Percentiles rank a stretch among this genome's conserved stretches.
Conservation (phyloP, 306 rosid genomes). For the Lathyrus oleraceus region DNA sequence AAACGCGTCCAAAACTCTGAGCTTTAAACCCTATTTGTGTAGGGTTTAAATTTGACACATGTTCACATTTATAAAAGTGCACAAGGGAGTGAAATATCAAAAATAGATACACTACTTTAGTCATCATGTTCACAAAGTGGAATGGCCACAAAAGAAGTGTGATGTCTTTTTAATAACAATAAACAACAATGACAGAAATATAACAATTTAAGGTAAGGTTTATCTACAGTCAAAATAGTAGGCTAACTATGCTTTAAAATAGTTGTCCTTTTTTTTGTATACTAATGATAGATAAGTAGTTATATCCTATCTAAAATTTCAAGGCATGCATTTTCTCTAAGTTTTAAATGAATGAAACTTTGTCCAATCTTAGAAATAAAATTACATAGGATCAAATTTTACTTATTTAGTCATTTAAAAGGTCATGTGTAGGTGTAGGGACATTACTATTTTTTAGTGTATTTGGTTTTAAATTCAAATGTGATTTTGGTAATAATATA, state of each 20-base stretch:
- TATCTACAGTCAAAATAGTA: constrained; percentile 32
- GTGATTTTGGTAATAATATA: background rate
- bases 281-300: background rate
- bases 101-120: constrained; percentile 20
- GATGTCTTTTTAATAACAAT: constrained; percentile 46
- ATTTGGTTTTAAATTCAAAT: background rate
- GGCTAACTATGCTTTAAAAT: constrained; percentile 30
- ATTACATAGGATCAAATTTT: background rate
- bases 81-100: constrained; percentile 28
- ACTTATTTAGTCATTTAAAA: background rate
- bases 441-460: background rate
- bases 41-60: too few relatives aligned
- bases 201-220: constrained; percentile 32
- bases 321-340: constrained; percentile 28
- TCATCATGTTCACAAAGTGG: constrained; percentile 44
- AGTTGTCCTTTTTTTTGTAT: constrained; percentile 26
- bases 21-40: too few relatives aligned
- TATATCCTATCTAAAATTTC: constrained; percentile 36
- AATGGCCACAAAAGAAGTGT: constrained; percentile 33
- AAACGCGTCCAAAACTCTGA: too few relatives aligned
- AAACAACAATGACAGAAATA: constrained; percentile 32
- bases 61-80: background rate
- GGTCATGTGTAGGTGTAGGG: constrained; percentile 11
- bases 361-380: constrained; percentile 15
- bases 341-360: constrained; percentile 23